Base-by-base conservation (phyloP, 2,329 filamentous ascomycete genomes). In the Exophiala lecanii-corni region DNA sequence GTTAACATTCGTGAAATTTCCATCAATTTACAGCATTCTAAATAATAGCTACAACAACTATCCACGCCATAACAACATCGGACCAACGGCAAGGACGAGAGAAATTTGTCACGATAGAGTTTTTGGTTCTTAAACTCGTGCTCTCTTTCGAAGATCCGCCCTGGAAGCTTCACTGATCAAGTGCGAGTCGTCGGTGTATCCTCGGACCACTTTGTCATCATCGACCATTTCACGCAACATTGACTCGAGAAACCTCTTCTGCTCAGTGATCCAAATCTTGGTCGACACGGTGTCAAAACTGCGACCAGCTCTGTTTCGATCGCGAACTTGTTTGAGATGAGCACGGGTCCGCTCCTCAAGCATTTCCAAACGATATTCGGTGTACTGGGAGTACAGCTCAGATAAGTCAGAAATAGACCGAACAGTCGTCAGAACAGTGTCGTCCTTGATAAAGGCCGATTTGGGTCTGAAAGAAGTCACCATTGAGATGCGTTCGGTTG, bases 381-480 rank as follows among this genome's bases (percentile, higher is more conserved):
- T 66, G 59, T 78, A 84, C 57, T 81, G 73, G 41, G 71, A 69
- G 61, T 84, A 84, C 2, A 82, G 65, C 53, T 76, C 72, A 0
- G 67, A 64, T 2, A 79, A 62, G 48, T 81, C 65, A 2, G 76
- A 81, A 49, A 82, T 75, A 1, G 67, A 67, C 1, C 79, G 73
- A 10, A 82, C 74, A 0, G 75, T 81, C 2, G 71, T 76, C 30
- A 84, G 66, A 3, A 78, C 75, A 1, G 75, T 76, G 53, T 82
- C 78, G 54, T 84, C 81, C 12, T 68, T 70, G 31, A 76, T 56
- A 15, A 64, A 64, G 2, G 78, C 66, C 16, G 68, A 72, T 39
- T 71, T 73, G 2, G 81, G 78, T 7, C 81, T 72, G 65, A 82
- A 83, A 3, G 76, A 78, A 0, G 81, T 84, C 38, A 84, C 78